Conservation (phyloP, 2,329 filamentous ascomycete species). For the Nigrospora sphaerica region DNA sequence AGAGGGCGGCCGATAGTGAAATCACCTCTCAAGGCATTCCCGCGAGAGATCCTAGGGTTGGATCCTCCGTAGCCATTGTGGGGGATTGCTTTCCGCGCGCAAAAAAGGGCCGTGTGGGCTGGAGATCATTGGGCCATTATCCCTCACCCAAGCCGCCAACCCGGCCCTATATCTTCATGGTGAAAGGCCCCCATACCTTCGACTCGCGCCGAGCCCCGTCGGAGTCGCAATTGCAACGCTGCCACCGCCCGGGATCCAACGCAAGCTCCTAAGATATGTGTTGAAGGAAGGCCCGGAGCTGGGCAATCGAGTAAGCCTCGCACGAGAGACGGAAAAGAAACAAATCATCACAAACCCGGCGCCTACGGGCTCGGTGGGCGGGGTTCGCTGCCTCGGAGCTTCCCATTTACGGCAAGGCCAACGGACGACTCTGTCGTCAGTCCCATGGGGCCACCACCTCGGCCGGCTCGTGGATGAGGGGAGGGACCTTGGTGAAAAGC, state of each 20-base stretch:
- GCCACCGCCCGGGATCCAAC: background rate
- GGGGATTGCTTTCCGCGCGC: background rate
- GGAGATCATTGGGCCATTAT: background rate
- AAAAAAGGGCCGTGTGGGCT: background rate
- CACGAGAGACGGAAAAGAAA: background rate
- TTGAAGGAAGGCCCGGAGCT: background rate
- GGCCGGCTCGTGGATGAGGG: background rate
- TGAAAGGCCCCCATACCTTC: background rate
- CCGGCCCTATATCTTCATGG: background rate
- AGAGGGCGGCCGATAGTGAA: no score
- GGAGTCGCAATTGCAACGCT: slow-evolving; percentile 1
- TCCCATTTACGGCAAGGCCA: background rate
- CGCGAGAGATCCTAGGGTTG: background rate
- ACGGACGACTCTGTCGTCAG: background rate
- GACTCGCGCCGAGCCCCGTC: background rate
- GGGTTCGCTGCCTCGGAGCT: background rate
- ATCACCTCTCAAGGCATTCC: no score
- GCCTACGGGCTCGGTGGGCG: background rate
- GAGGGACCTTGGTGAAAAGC: background rate
- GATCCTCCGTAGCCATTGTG: background rate
- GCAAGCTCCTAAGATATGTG: background rate
- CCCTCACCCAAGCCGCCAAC: background rate
- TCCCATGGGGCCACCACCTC: background rate
- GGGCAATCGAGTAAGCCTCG: background rate
- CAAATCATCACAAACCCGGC: no score